Base-by-base conservation (phyloP, 768 basidiomycete species). In the Agaricus blazei region DNA sequence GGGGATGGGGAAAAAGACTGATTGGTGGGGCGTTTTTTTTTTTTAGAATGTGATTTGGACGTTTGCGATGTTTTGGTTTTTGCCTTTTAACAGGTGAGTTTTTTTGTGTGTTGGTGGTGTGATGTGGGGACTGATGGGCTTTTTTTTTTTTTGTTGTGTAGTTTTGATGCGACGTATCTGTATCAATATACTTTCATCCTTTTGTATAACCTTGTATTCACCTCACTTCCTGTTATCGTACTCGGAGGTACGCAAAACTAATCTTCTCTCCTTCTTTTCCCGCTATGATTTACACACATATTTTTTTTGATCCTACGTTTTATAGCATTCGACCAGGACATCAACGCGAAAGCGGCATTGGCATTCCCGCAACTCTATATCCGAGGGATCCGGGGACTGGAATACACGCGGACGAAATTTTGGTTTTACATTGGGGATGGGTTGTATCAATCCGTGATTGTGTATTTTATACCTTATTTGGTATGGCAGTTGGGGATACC, bases 291-390 rank as follows among this genome's bases (percentile, higher is more conserved):
- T 9, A 15, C 31, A 38, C 50, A 43, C 51, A 51, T 36, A 12
- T n/a, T n/a, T n/a, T n/a, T n/a, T n/a, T n/a, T n/a, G n/a, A n/a
- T n/a, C n/a, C n/a, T n/a, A n/a, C n/a, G n/a, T n/a, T n/a, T n/a
- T 53, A 19, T 55, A 52, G 91, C 93, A 23, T 96, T 97, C 67
- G 96, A 98, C 70, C 94, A 98, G 72, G 96, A 98, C 68, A 78
- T 96, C 63, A 92, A 94, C 65, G 88, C 91, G 19, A 82, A 84
- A 67, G 93, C 91, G 0, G 90, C 91, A 0, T 72, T 97, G 31
- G 93, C 93, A 5, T 97, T 90, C 73, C 96, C 96, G 4, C 90
- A 94, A 62, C 83, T 98, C n/a, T 98, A 98, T 68, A 77, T 94
- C 60, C 87, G 95, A 37, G 96, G 96, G 26, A 97, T 98, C 59